phyloP scores from a whole-genome alignment of 108 stramenopile genomes.

The Cylindrotheca fusiformis region DNA sequence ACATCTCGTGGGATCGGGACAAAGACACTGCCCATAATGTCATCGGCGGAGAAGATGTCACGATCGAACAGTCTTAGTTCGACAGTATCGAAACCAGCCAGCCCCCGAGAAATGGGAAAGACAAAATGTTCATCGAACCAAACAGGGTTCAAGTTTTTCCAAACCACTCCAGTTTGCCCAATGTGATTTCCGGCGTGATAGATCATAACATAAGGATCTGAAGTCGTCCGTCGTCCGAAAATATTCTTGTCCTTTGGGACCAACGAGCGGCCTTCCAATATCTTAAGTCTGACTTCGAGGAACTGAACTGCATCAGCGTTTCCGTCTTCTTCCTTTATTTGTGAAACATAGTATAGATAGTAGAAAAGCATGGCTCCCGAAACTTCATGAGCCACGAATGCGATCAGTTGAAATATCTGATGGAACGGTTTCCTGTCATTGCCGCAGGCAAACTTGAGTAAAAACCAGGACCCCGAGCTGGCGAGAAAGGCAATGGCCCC shows the following conservation, averaged over 20 bases:
- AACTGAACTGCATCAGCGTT: background rate
- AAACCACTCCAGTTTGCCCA: constrained; percentile 7
- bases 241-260: constrained; percentile 9
- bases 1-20: constrained; percentile 4
- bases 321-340: too few species aligned
- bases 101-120: constrained; percentile 5
- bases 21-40: constrained; percentile 15
- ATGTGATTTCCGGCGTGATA: constrained; percentile 5
- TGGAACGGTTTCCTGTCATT: too few species aligned
- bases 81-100: constrained; percentile 10
- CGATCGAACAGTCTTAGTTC: constrained; percentile 11
- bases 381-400: too few species aligned
- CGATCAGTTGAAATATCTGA: too few species aligned
- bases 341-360: too few species aligned
- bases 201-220: constrained; percentile 14
- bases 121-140: constrained; percentile 2
- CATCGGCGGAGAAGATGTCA: constrained; percentile 11
- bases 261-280: constrained; percentile 7
- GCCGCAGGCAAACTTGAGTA: too few species aligned
- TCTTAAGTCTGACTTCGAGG: background rate
- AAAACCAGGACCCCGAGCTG: too few species aligned
- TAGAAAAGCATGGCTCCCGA: too few species aligned
- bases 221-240: constrained; percentile 1
- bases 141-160: constrained; percentile 5
- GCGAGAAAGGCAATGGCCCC: too few species aligned